Base-by-base conservation (phyloP, 805 yeast genomes). In the Wickerhamiella cacticola region DNA sequence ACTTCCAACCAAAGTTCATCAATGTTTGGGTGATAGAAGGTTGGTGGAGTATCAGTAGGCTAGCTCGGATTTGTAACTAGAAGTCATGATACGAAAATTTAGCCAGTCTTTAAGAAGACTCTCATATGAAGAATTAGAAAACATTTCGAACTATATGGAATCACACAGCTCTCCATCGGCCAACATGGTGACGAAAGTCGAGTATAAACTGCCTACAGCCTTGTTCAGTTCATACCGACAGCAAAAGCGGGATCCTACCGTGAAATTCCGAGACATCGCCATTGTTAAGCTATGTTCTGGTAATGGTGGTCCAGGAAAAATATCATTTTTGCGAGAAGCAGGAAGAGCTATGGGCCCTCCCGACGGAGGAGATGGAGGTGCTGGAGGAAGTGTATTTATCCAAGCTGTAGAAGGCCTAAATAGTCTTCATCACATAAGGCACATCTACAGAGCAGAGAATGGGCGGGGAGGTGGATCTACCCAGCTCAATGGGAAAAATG, bases 361-460 rank as follows among this genome's bases (percentile, higher is more conserved):
- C 0, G 94, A 88, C 63, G 98, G 98, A n/a, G 98, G 98, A 8
- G 96, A 92, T 65, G 98, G 98, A 25, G 98, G 97, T 3, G 68
- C 71, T 52, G 98, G 98, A 19, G 98, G 98, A 2, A 72, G 80
- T 46, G 73, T 92, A 2, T 89, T 81, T 60, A 76, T 92, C 1
- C 84, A 80, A 59, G 95, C 94, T 2, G 78, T 80, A 1, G 76
- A 76, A 44, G 83, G 82, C 19, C 56, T 83, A 38, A 74, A 78
- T 31, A 80, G 92, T 3, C 63, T 92, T 50, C 86, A 85, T 56
- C 77, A 78, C 51, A 57, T 89, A 24, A 74, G 74, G 51, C 73
- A 80, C 31, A 72, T 73, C 13, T 86, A 87, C 63, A 68, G 68
- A 15, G 96, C 96, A 0, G 73, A 71, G 13, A 72, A 73, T 52